These are phyloP conservation scores for Teratosphaeria epicoccoides DNA, from an alignment of 2,329 filamentous ascomycete genomes.

Conservation along the genomic window DNA sequence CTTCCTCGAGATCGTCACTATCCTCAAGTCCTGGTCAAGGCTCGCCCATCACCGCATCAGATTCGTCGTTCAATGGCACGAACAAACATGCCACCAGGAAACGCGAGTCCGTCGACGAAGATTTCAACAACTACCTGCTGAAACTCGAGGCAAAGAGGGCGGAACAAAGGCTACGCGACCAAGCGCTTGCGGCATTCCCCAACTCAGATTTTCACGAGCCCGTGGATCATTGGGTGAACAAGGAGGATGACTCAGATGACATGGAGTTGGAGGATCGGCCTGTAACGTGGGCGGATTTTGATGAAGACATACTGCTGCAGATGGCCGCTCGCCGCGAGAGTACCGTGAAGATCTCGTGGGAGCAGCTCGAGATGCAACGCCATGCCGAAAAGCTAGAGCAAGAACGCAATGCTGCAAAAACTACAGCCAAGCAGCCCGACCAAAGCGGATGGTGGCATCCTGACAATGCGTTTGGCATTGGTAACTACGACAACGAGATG, in stretches of 20 bases:
- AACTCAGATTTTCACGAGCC: conserved; percentile 59
- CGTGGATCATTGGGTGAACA: conserved; percentile 60
- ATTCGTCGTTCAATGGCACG: conserved; percentile 33
- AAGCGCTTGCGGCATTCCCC: conserved; percentile 65
- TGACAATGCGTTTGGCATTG: conserved; percentile 17
- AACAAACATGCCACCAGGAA: conserved; percentile 45
- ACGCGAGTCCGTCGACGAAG: conserved; percentile 61
- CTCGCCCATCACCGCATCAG: conserved; percentile 37
- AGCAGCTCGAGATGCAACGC: conserved; percentile 69
- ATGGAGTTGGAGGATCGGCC: conserved; percentile 28
- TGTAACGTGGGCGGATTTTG: conserved; percentile 26
- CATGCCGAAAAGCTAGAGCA: conserved; percentile 57
- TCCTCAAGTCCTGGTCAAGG: conserved; percentile 27
- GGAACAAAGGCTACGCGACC: conserved; percentile 67
- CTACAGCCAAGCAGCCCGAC: conserved; percentile 17
- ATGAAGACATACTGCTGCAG: conserved; percentile 28
- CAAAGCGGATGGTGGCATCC: conserved; percentile 32
- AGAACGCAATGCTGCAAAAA: conserved; percentile 35
- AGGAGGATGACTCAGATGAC: conserved; percentile 30
- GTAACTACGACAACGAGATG: conserved; percentile 33
- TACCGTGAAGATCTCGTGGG: conserved; percentile 57
- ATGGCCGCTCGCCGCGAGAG: conserved; percentile 43
- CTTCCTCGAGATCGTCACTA: conserved; percentile 29
- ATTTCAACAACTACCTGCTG: conserved; percentile 65
- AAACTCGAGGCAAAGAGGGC: conserved; percentile 70